Base-by-base conservation (phyloP, 1,284 basidiomycete genomes). In the Ganoderma lingzhi region DNA sequence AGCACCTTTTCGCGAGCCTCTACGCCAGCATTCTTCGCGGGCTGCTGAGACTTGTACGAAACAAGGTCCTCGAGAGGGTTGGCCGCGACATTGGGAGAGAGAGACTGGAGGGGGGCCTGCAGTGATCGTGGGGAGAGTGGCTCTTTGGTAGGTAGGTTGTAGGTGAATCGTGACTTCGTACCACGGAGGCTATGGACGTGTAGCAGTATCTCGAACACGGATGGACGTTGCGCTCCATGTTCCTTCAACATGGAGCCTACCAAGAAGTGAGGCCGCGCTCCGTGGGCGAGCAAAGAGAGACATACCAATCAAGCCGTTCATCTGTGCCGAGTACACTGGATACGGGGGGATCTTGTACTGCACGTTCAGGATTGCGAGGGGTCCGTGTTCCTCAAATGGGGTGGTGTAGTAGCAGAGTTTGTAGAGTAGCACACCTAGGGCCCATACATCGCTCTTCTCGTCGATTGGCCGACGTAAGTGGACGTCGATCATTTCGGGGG, bases 341-440 rank as follows among this genome's bases (percentile, higher is more conserved):
- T 96, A 97, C 44, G 94, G 90, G 4, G 96, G 96, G 70, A 96
- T 95, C 76, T 92, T 93, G 81, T 98, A 99, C 78, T 97, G 96
- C 39, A 96, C 97, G 77, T 98, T 98, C 70, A 99, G 86, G 72
- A 99, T 99, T 0, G 98, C 98, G 62, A 99, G 84, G 0, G 96
- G 95, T 0, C 97, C 97, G 75, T 98, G 96, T 77, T 97, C 97
- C 82, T 96, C 98, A 74, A 99, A 99, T 0, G 98, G 98, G 0
- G 98, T 99, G 0, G 97, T 99, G 81, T 99, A 99, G 82, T 99
- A 99, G 82, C 98, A 99, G 8, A 89, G 85, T 81, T 94, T 94
- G 84, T 94, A 94, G 12, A 94, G 84, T 19, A 94, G 80, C 28
- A 93, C 92, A 41, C 92, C 92, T 32, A 94, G 83, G 0, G 92